phyloP scores from a whole-genome alignment of 441 rosid genomes.

The Flueggea neowawraea region DNA sequence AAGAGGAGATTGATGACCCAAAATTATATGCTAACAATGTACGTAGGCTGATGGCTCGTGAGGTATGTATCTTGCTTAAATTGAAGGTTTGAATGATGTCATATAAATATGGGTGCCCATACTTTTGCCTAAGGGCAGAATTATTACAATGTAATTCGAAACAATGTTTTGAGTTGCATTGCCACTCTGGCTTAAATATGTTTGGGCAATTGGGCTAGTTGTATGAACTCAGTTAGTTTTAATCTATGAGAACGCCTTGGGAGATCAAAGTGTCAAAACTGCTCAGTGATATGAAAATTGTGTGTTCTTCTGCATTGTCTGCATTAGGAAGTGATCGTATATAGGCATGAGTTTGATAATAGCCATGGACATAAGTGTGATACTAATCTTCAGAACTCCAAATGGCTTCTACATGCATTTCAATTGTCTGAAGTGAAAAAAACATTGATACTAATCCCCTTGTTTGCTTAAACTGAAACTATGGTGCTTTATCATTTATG shows the following conservation, averaged over 20 bases:
- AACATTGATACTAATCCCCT: constrained; percentile 4
- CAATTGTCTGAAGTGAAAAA: too few species aligned
- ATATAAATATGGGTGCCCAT: neutral
- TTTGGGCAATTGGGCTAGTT: too few species aligned
- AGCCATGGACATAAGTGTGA: too few species aligned
- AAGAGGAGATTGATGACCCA: constrained; percentile 82
- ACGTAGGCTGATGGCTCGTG: constrained; percentile 76
- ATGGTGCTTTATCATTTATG: neutral
- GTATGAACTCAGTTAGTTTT: too few species aligned
- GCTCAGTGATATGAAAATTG: too few species aligned
- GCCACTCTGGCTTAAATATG: neutral
- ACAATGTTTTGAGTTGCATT: neutral
- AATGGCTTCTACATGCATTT: too few species aligned
- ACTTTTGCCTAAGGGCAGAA: neutral
- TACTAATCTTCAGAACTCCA: too few species aligned
- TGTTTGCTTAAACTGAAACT: neutral
- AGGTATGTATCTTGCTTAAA: constrained; percentile 43
- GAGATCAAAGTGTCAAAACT: too few species aligned
- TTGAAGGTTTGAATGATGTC: constrained; percentile 1
- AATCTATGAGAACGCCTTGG: too few species aligned
- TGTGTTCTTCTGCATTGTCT: too few species aligned
- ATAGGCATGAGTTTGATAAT: too few species aligned
- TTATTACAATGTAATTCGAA: neutral
- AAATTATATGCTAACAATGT: constrained; percentile 81
- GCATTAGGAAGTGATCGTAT: too few species aligned